Base-by-base conservation (phyloP, 768 basidiomycete genomes). In the Leccinum incarnatum region DNA sequence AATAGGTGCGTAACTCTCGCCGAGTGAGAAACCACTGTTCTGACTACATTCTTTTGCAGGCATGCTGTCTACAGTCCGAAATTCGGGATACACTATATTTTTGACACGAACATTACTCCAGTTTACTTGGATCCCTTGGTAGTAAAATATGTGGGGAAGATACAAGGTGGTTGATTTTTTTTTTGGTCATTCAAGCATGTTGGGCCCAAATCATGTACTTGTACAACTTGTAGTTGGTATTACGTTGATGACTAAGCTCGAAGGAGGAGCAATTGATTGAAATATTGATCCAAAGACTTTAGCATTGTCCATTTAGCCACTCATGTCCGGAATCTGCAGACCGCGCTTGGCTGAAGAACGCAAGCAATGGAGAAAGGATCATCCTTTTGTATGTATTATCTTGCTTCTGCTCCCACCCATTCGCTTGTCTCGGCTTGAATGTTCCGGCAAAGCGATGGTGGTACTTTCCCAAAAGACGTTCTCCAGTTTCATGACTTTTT, bases 341-440 rank as follows among this genome's bases (percentile, higher is more conserved):
- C 87, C 90, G 36, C 88, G 97, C 68, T 81, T 99, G 15, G 85
- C 94, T 29, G 97, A 98, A 75, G 97, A 99, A 76, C 86, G 97
- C 69, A 99, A 99, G 77, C 93, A 95, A 69, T 99, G 97, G 97
- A 78, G 97, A 59, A 98, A 95, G 75, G 97, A 98, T 65, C 97
- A 99, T 75, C 97, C 97, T 30, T 98, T 96, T 67, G 97, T 98
- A 75, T 77, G 93, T 83, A 57, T 40, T 9, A 36, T 53, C 48
- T 2, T 46, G n/a, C 37, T 30, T 54, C 37, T 57, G 23, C 52
- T 53, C 54, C 34, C 23, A 32, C 37, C n/a, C 37, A 52, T 47
- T 45, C 57, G 32, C 48, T 55, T 53, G 54, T 27, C 27, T 51
- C 50, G 30, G 23, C 42, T 51, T 19, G 45, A 53, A 51, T 46